phyloP scores from a whole-genome alignment of 2,329 filamentous ascomycete genomes.

The Colletotrichum horii region DNA sequence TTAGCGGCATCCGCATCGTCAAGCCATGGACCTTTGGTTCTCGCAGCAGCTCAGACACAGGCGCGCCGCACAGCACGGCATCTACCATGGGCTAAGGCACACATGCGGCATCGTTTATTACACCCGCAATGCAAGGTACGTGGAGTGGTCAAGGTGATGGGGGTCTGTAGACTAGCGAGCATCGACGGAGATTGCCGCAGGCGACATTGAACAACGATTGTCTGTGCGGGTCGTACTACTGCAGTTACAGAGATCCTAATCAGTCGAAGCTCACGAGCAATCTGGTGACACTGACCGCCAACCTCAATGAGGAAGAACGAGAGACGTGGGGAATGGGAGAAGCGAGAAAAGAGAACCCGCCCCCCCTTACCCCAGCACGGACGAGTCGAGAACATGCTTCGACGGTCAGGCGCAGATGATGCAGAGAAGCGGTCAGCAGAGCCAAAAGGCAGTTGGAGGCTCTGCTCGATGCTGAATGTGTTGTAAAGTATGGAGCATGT shows the following conservation, averaged over 20 bases:
- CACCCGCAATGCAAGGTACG: conserved; percentile 11
- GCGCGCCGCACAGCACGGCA: conserved; percentile 5
- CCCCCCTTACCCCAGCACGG: not conserved
- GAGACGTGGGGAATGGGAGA: not conserved
- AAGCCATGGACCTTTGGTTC: not conserved
- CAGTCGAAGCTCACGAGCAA: conserved; percentile 5
- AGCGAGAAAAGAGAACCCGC: not conserved
- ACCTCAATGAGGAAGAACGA: not conserved
- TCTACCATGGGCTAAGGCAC: not conserved
- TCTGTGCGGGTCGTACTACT: conserved; percentile 13
- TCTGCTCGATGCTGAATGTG: not conserved
- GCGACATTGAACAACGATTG: conserved; percentile 1
- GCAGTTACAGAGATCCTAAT: conserved; percentile 3
- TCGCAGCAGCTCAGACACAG: conserved; percentile 10
- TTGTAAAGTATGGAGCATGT: not conserved
- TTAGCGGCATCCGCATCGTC: not conserved
- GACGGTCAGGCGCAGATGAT: not conserved
- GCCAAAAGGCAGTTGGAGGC: not conserved
- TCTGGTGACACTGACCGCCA: conserved; percentile 7
- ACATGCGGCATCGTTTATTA: not conserved
- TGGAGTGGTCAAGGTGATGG: not conserved
- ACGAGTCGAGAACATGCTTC: not conserved
- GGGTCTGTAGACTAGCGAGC: not conserved
- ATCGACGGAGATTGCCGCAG: conserved; percentile 19
- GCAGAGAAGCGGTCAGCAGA: conserved; percentile 7